phyloP scores from a whole-genome alignment of 2,329 filamentous ascomycete species.

The Botryosphaeria dothidea region DNA sequence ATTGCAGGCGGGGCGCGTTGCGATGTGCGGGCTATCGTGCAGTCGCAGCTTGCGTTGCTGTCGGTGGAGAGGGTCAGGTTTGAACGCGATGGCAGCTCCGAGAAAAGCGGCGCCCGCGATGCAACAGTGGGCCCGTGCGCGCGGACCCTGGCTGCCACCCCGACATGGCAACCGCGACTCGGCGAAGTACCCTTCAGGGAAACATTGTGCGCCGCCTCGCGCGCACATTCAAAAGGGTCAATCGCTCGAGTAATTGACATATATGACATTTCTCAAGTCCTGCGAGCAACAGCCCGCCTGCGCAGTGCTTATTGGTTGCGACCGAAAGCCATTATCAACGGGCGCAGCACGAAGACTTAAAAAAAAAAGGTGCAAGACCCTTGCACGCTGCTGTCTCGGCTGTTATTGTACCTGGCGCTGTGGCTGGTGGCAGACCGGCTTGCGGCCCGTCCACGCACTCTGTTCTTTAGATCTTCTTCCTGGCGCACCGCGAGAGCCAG shows the following conservation, averaged over 20 bases:
- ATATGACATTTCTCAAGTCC: not conserved
- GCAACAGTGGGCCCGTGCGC: not conserved
- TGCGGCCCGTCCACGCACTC: not conserved
- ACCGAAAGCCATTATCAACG: not conserved
- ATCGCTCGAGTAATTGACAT: too few species aligned
- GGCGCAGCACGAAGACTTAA: not conserved
- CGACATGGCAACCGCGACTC: not conserved
- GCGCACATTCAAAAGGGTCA: not conserved
- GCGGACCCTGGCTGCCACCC: not conserved
- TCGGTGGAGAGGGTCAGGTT: conserved; percentile 3
- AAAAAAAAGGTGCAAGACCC: too few species aligned
- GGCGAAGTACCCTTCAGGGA: not conserved
- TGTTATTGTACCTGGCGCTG: not conserved
- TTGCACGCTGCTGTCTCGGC: not conserved
- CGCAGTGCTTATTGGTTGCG: not conserved
- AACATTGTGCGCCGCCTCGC: not conserved
- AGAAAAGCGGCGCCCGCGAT: conserved; percentile 1
- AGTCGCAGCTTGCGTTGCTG: conserved; percentile 1
- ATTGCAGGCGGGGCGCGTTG: not conserved
- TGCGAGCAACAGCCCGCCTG: not conserved
- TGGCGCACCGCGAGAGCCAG: not conserved
- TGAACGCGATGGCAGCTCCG: not conserved
- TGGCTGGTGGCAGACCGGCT: conserved; percentile 1
- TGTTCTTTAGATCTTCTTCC: not conserved
- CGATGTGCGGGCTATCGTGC: conserved; percentile 4